Evolutionary conservation across 352 stramenopile genomes (phyloP).

Genomic region (Globisporangium splendens): DNA sequence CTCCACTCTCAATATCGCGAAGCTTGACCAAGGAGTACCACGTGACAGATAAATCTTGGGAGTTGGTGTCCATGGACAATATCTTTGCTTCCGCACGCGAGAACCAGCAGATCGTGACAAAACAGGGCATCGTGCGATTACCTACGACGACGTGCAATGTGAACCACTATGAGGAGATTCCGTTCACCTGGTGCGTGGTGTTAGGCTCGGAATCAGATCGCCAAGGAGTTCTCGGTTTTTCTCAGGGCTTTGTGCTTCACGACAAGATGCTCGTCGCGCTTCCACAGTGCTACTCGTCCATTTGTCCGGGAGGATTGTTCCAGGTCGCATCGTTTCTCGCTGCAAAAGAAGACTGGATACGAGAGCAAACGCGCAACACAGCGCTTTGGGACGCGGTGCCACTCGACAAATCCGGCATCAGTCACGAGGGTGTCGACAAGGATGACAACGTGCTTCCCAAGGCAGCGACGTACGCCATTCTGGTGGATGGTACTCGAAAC

Average conservation of each 20-base stretch:
- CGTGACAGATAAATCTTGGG: constrained; percentile 5
- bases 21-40: constrained; percentile 4
- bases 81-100: constrained; percentile 4
- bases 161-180: not conserved
- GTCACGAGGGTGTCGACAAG: not conserved
- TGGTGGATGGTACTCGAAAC: not conserved
- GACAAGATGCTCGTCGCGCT: constrained; percentile 10
- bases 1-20: constrained; percentile 4
- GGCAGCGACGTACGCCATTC: constrained; percentile 3
- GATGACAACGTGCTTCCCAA: not conserved
- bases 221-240: constrained; percentile 2
- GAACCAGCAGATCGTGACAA: not conserved
- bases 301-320: constrained; percentile 9
- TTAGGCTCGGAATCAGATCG: constrained; percentile 9
- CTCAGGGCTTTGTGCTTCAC: constrained; percentile 10
- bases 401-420: not conserved
- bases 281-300: constrained; percentile 7
- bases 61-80: constrained; percentile 13
- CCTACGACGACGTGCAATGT: constrained; percentile 5
- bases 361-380: constrained; percentile 1
- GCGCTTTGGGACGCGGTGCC: constrained; percentile 1
- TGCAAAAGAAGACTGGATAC: constrained; percentile 9
- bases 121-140: constrained; percentile 4
- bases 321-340: constrained; percentile 4
- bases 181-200: not conserved